Conservation (phyloP, 208 protist genomes). For the Trypanosoma melophagium region DNA sequence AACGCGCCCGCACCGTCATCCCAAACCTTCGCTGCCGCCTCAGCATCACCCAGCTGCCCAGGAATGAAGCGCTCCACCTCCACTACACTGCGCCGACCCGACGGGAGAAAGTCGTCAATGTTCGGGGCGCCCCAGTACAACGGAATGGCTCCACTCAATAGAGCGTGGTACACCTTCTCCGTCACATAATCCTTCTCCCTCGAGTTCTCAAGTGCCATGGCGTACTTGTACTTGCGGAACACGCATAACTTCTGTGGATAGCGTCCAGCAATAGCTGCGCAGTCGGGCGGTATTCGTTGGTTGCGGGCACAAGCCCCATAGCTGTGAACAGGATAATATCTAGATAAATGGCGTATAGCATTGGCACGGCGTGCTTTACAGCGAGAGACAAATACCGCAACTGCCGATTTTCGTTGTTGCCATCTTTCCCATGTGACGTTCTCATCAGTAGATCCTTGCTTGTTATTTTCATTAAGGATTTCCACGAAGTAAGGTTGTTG, state of each 20-base stretch:
- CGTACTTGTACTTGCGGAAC: constrained; percentile 41
- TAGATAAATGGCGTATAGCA: constrained; percentile 28
- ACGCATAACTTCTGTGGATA: constrained; percentile 38
- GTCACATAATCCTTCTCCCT: constrained; percentile 60
- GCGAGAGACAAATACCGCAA: constrained; percentile 31
- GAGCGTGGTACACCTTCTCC: constrained; percentile 68
- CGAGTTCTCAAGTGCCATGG: constrained; percentile 51
- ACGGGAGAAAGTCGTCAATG: constrained; percentile 42
- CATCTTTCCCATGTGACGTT: neutral
- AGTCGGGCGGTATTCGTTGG: constrained; percentile 11
- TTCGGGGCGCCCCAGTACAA: constrained; percentile 50
- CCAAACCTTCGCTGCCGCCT: neutral
- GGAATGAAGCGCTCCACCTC: constrained; percentile 12
- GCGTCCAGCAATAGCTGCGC: neutral
- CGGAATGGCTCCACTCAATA: constrained; percentile 46
- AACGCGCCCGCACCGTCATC: neutral
- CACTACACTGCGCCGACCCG: neutral
- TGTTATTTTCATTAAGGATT: constrained; percentile 6
- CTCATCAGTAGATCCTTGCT: neutral
- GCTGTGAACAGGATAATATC: constrained; percentile 46
- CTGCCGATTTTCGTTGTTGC: constrained; percentile 19
- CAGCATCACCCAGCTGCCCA: neutral
- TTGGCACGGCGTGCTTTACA: constrained; percentile 26
- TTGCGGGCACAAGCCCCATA: constrained; percentile 36
- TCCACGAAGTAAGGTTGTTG: neutral